These are phyloP conservation scores for Blastobotrys chiropterorum DNA, from an alignment of 805 yeast species.

Conservation along the genomic window DNA sequence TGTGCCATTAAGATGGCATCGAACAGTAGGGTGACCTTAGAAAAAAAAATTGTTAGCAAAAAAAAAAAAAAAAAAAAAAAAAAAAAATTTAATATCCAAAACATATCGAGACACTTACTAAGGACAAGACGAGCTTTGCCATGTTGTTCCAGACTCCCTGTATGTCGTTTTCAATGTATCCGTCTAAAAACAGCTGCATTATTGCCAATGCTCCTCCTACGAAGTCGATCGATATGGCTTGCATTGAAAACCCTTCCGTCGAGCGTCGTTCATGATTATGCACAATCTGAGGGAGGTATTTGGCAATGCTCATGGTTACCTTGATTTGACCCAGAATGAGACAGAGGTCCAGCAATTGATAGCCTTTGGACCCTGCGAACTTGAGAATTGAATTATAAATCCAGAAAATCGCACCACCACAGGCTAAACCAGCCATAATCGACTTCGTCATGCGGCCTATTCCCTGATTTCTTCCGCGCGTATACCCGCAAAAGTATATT, in stretches of 20 bases:
- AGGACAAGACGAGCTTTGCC: constrained; percentile 39
- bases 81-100: constrained; percentile 12
- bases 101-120: constrained; percentile 21
- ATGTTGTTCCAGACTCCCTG: constrained; percentile 35
- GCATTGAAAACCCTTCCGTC: constrained; percentile 41
- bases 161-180: constrained; percentile 29
- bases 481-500: constrained; percentile 32
- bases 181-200: constrained; percentile 38
- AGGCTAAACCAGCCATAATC: constrained; percentile 6
- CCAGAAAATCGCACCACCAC: constrained; percentile 17
- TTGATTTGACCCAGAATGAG: constrained; percentile 40
- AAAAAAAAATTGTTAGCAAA: no score
- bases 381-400: constrained; percentile 25
- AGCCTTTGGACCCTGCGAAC: constrained; percentile 10
- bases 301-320: constrained; percentile 38
- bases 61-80: no score
- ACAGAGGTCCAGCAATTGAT: constrained; percentile 34
- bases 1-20: constrained; percentile 29
- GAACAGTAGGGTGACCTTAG: constrained; percentile 25
- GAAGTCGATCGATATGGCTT: constrained; percentile 37
- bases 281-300: constrained; percentile 44
- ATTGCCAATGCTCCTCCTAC: constrained; percentile 38
- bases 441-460: constrained; percentile 25
- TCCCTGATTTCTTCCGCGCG: constrained; percentile 27
- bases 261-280: constrained; percentile 38